Base-by-base conservation (phyloP, 805 yeast species). In the Kregervanrija delftensis region DNA sequence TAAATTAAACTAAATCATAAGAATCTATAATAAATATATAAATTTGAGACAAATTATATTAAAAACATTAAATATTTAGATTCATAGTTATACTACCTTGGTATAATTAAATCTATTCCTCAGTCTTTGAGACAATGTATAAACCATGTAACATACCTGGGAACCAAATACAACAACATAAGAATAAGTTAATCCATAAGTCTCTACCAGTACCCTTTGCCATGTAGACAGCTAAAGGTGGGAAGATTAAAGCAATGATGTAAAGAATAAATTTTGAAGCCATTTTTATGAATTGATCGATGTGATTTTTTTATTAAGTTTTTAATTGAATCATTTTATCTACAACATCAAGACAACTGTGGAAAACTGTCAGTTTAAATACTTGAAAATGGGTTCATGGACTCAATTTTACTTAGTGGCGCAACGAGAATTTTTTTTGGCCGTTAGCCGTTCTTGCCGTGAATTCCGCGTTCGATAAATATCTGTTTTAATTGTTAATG, bases 131-230 rank as follows among this genome's bases (percentile, higher is more conserved):
- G 11, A 77, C 86, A 56, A 80, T 68, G 65, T 79, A 83, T 53
- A 83, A 64, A 44, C 89, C 91, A 59, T 83, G 87, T 54, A 83
- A 65, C 65, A 83, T 83, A 68, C 82, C 91, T 56, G 90, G 91
- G 80, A 83, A 80, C 80, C 81, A 79, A 54, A 73, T 64, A 62
- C 76, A 81, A 56, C 71, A 51, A 69, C 83, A 77, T 55, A 80
- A 72, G 47, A 80, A 61, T 50, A 81, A 58, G 70, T 82, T 83
- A 59, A 83, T 73, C 64, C 83, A 67, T 60, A 83, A 76, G 41
- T 73, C 83, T 41, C 73, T 69, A 52, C 83, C 77, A 53, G 77
- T 71, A 48, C 90, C 90, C 56, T 72, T 74, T 50, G 72, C 75
- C 70, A 81, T 64, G 64, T 77, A 83, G 49, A 83, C 90, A 32